A percentile compares a stretch with the other conserved stretches of the same genome.
phyloP scores from a whole-genome alignment of 331 rosid species.

The Spiraea crenata region DNA sequence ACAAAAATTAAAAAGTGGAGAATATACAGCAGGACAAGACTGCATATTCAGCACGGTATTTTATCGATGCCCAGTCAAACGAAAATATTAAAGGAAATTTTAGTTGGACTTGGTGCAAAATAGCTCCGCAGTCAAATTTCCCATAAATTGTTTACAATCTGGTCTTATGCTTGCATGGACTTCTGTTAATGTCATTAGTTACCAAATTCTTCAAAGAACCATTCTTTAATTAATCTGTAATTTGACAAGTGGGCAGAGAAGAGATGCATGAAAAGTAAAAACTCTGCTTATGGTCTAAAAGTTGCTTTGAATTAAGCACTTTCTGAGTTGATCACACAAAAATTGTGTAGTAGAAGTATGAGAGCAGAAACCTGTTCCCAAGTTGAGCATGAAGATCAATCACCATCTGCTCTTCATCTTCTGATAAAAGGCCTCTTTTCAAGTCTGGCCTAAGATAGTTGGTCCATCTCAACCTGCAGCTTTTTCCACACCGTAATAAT shows the following conservation, averaged over 20 bases:
- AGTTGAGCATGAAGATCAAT: constrained; percentile 88
- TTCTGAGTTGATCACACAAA: not conserved
- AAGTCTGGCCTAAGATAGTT: constrained; percentile 79
- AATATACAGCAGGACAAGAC: not conserved
- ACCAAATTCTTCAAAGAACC: too few relatives aligned
- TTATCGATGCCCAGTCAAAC: not conserved
- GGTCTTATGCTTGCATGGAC: constrained; percentile 7
- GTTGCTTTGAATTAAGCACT: not conserved
- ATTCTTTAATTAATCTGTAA: not conserved
- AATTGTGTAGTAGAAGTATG: too few relatives aligned
- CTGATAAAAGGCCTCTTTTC: constrained; percentile 82
- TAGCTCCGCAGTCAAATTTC: not conserved
- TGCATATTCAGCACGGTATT: not conserved
- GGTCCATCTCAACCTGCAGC: constrained; percentile 87
- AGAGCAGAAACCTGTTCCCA: constrained; percentile 57
- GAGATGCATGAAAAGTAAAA: too few relatives aligned
- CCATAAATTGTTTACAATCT: not conserved
- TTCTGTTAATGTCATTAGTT: not conserved
- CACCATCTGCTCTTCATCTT: constrained; percentile 73
- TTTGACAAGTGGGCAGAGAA: too few relatives aligned
- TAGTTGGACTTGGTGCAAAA: constrained; percentile 10
- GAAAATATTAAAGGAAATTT: not conserved
- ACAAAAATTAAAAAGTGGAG: not conserved
- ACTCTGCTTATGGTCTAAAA: too few relatives aligned
- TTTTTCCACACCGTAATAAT: constrained; percentile 76